Evolutionary conservation across 345 rosid genomes (phyloP), one percentile per base, ranked within the genome.

Genomic region (Boechera retrofracta): DNA sequence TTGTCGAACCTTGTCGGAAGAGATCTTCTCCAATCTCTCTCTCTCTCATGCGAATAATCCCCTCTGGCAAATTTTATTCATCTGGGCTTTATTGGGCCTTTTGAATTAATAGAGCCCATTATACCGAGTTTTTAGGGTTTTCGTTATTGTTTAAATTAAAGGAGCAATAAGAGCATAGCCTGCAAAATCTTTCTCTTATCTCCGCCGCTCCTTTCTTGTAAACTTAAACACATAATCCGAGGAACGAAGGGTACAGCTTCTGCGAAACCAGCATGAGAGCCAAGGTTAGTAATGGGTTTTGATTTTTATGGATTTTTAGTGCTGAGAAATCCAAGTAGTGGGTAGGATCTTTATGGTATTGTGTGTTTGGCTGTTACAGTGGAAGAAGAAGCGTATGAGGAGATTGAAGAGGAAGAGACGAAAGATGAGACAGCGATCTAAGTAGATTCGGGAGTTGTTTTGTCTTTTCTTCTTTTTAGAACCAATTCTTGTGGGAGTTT

Each of bases 381-480:
- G 98, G 97, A 93, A 93, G 98, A 93, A 93, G 97, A 93, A 91
- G 98, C 97, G 97, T 60, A 93, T 93, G 98, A 93, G 97, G 83
- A 93, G 98, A 78, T 77, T 93, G 87, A 93, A 93, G 98, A 91
- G 98, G 92, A 93, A 93, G 97, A 89, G 96, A 86, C 79, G 97
- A 88, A 93, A 93, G 98, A 93, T 91, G 98, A 89, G 97, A 64
- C 98, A 93, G 83, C 88, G 98, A 86, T 93, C 98, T 44, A 93
- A 93, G 95, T 93, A 93, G 92, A 13, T 63, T 76, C 16, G 42
- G 10, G 11, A 10, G 11, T 21, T 76, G 29, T 35, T 24, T 41
- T 69, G 21, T 63, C 5, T 21, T 48, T 69, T 52, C 36, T 33
- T 54, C n/a, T n/a, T 44, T 53, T 18, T 54, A 10, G 24, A 33